Conservation (phyloP, 306 rosid genomes). For the Pterocarpus macrocarpus region DNA sequence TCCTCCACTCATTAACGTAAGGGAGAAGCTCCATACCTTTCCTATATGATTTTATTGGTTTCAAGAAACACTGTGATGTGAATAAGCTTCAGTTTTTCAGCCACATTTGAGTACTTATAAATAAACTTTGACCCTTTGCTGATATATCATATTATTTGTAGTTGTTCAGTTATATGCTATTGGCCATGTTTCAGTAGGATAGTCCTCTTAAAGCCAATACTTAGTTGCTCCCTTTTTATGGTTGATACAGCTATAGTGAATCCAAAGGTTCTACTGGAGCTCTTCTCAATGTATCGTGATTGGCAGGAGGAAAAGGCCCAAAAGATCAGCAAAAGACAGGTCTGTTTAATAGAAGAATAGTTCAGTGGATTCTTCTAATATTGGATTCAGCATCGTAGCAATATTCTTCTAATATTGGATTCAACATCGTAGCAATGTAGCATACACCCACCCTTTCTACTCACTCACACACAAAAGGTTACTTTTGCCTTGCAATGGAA, state of each 20-base stretch:
- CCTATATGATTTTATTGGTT: constrained; percentile 22
- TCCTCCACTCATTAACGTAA: constrained; percentile 15
- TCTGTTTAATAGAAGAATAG: constrained; percentile 44
- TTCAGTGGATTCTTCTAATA: constrained; percentile 11
- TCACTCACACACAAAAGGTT: neutral
- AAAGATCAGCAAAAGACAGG: constrained; percentile 83
- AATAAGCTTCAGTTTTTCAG: constrained; percentile 17
- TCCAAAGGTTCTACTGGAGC: constrained; percentile 86
- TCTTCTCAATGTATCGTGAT: constrained; percentile 82
- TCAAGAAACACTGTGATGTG: constrained; percentile 3
- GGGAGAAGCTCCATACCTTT: constrained; percentile 4
- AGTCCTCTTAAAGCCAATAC: constrained; percentile 30
- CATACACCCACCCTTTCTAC: neutral
- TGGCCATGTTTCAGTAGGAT: constrained; percentile 8
- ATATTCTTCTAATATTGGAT: too few species aligned
- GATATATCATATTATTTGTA: constrained; percentile 21
- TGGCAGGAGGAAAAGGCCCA: constrained; percentile 81
- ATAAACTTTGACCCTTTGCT: constrained; percentile 13
- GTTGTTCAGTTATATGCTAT: constrained; percentile 27
- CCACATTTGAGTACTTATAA: constrained; percentile 6
- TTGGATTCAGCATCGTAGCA: constrained; percentile 16
- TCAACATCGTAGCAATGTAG: neutral
- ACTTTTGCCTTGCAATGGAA: constrained; percentile 3
- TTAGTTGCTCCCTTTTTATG: constrained; percentile 38
- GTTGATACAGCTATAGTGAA: constrained; percentile 65